phyloP scores from a whole-genome alignment of 2,329 filamentous ascomycete genomes.

The Fusarium sp. region DNA sequence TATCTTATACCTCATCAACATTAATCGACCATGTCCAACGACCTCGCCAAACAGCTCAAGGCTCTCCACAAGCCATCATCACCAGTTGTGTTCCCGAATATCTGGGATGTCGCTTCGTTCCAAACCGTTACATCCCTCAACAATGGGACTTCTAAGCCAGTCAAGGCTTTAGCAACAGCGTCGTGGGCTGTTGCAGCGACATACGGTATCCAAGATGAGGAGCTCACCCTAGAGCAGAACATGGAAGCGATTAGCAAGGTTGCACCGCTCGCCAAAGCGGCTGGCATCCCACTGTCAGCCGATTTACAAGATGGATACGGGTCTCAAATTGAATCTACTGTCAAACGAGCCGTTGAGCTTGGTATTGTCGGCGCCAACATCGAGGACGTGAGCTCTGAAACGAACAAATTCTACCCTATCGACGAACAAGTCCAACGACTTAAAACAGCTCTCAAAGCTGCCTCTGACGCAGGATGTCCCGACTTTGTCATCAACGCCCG shows the following conservation, averaged over 20 bases:
- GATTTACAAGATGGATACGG: conserved; percentile 73
- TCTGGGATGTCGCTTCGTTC: conserved; percentile 66
- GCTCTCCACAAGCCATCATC: conserved; percentile 62
- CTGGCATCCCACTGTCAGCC: conserved; percentile 63
- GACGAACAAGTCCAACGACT: conserved; percentile 63
- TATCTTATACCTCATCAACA: neutral
- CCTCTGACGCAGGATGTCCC: conserved; percentile 60
- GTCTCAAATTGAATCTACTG: conserved; percentile 56
- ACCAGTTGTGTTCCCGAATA: conserved; percentile 66
- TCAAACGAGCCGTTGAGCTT: conserved; percentile 58
- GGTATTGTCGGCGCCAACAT: conserved; percentile 70
- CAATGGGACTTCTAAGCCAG: conserved; percentile 48
- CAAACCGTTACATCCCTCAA: conserved; percentile 58
- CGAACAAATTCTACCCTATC: conserved; percentile 51
- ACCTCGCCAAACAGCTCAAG: conserved; percentile 52
- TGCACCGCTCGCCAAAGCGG: conserved; percentile 54
- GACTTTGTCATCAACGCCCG: conserved; percentile 70
- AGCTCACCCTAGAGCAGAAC: conserved; percentile 64
- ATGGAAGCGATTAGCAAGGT: conserved; percentile 60
- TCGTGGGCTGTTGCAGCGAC: conserved; percentile 63
- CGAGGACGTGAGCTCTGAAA: conserved; percentile 61
- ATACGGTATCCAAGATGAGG: conserved; percentile 58
- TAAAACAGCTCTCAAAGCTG: conserved; percentile 55
- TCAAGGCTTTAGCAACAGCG: conserved; percentile 60
- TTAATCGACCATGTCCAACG: conserved; percentile 44